Evolutionary conservation across 164 flowering plant species (phyloP).

Genomic region (Stephania japonica): DNA sequence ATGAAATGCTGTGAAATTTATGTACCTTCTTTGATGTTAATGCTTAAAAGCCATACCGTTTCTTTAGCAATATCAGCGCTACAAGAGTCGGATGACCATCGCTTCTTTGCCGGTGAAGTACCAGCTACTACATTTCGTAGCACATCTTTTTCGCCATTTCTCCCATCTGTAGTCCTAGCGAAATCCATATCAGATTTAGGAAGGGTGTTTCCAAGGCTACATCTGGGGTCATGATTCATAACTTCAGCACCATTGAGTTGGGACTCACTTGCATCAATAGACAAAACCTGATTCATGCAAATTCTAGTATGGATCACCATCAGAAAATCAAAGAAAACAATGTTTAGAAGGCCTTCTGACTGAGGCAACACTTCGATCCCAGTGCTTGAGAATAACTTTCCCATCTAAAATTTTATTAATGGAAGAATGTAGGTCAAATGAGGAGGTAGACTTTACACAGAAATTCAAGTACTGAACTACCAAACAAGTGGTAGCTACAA

Average conservation of each 20-base stretch:
- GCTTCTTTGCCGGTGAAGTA: constrained; percentile 6
- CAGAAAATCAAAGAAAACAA: constrained; percentile 12
- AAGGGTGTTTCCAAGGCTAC: neutral
- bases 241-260: constrained; percentile 20
- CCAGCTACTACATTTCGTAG: constrained; percentile 6
- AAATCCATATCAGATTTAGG: constrained; percentile 12
- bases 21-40: neutral
- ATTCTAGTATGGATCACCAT: constrained; percentile 17
- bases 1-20: too few relatives aligned
- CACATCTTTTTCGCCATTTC: constrained; percentile 9
- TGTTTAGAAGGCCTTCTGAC: constrained; percentile 16
- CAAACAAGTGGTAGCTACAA: too few relatives aligned
- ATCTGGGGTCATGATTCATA: constrained; percentile 16
- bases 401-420: constrained; percentile 9
- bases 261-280: constrained; percentile 14
- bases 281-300: constrained; percentile 15
- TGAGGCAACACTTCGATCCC: constrained; percentile 16
- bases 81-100: constrained; percentile 16
- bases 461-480: too few relatives aligned
- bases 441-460: too few relatives aligned
- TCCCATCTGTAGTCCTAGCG: constrained; percentile 4
- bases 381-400: constrained; percentile 14
- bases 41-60: constrained; percentile 14
- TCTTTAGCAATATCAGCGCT: constrained; percentile 13
- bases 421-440: neutral